phyloP scores from a whole-genome alignment of 106 monocot species.

The Dioscorea alata region DNA sequence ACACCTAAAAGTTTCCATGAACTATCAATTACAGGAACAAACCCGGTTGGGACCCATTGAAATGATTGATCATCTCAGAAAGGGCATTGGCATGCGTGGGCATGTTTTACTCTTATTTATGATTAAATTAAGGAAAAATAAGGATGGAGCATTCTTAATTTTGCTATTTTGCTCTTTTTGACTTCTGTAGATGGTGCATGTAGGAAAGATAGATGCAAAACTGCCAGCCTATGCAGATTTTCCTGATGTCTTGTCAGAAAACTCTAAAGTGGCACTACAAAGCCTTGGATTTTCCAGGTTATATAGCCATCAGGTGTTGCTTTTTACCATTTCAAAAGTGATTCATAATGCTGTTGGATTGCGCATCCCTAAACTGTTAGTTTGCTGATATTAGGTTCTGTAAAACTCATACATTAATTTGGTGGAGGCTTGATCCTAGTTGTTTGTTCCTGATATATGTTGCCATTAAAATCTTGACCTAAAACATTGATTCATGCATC shows the following conservation, averaged over 20 bases:
- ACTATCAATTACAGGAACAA: conserved; percentile 19
- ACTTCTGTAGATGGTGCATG: conserved; percentile 60
- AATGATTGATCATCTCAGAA: conserved; percentile 78
- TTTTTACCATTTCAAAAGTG: not conserved
- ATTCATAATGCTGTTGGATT: too few relatives aligned
- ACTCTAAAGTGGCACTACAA: conserved; percentile 33
- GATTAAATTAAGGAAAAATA: not conserved
- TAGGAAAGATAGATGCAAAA: conserved; percentile 57
- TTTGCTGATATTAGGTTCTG: too few relatives aligned
- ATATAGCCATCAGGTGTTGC: conserved; percentile 67
- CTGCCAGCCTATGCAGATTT: conserved; percentile 47
- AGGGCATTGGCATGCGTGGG: conserved; percentile 48
- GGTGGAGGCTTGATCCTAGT: too few relatives aligned
- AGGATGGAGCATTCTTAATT: not conserved
- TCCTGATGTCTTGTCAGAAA: conserved; percentile 36
- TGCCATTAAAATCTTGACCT: too few relatives aligned
- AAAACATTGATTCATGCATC: too few relatives aligned
- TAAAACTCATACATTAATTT: too few relatives aligned
- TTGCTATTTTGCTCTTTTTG: not conserved
- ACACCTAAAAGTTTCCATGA: not conserved
- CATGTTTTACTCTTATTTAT: conserved; percentile 44
- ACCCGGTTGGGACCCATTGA: conserved; percentile 39
- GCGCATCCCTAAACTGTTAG: too few relatives aligned
- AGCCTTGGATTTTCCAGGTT: conserved; percentile 59
- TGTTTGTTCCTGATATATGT: too few relatives aligned